A percentile compares a stretch with the other conserved stretches of the same genome.
Evolutionary conservation across 768 basidiomycete species (phyloP).

Genomic region (Leccinum truebloodii): DNA sequence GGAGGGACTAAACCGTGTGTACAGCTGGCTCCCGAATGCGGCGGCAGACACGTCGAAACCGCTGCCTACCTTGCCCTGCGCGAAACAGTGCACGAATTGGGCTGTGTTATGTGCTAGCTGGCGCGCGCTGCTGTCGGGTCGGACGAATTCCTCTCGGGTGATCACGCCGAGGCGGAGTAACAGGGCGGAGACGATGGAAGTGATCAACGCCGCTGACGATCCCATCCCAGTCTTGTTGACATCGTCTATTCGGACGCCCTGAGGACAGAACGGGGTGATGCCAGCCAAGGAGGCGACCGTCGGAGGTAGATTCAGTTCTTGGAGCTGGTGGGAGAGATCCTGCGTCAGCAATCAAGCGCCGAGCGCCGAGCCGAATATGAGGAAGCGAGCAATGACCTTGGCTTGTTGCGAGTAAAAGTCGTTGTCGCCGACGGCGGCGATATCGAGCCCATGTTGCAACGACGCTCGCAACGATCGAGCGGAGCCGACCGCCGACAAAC

Average conservation of each 20-base stretch:
- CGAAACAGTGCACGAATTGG: slow-evolving; percentile 93
- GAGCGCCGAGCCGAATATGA: not conserved
- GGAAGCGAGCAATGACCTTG: slow-evolving; percentile 50
- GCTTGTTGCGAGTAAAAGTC: slow-evolving; percentile 93
- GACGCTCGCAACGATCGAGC: slow-evolving; percentile 42
- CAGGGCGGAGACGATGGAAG: slow-evolving; percentile 86
- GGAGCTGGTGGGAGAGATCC: slow-evolving; percentile 48
- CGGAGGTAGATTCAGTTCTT: slow-evolving; percentile 57
- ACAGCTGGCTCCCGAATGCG: slow-evolving; percentile 92
- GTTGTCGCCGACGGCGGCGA: slow-evolving; percentile 89
- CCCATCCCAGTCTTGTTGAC: slow-evolving; percentile 99
- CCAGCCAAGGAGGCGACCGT: slow-evolving; percentile 62
- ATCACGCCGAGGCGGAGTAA: slow-evolving; percentile 75
- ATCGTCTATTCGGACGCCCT: slow-evolving; percentile 63
- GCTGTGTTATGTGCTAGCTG: slow-evolving; percentile 86
- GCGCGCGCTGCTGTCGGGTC: slow-evolving; percentile 46
- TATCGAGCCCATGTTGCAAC: slow-evolving; percentile 61
- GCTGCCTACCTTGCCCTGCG: slow-evolving; percentile 97
- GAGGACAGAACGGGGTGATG: slow-evolving; percentile 76
- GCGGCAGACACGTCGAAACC: slow-evolving; percentile 97
- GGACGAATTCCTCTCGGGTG: slow-evolving; percentile 46
- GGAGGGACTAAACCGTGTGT: slow-evolving; percentile 81
- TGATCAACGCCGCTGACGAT: slow-evolving; percentile 95
- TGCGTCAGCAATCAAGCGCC: slow-evolving; percentile 7
- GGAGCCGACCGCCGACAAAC: slow-evolving; percentile 25